Conservation (phyloP, 208 protist species). For the Crithidia sp. region DNA sequence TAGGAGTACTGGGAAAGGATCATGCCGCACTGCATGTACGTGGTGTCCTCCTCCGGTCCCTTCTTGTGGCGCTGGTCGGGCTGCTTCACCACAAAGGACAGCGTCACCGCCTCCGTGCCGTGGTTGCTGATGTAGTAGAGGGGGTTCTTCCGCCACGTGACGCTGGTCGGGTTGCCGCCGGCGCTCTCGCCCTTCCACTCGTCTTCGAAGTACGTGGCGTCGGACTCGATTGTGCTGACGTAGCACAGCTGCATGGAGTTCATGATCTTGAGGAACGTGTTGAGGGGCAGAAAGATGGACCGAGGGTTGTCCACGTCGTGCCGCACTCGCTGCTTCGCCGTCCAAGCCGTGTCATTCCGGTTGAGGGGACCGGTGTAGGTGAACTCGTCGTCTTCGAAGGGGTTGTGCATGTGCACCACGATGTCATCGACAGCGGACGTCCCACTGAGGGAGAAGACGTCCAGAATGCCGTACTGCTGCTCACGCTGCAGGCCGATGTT, state of each 20-base stretch:
- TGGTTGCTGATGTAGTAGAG: constrained; percentile 79
- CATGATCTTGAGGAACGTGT: constrained; percentile 58
- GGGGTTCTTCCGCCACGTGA: constrained; percentile 82
- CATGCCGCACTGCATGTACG: constrained; percentile 77
- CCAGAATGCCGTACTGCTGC: constrained; percentile 83
- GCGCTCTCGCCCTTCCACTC: constrained; percentile 61
- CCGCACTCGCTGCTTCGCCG: constrained; percentile 39
- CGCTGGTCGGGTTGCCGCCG: constrained; percentile 75
- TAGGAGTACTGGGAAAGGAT: constrained; percentile 55
- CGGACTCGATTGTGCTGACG: constrained; percentile 45
- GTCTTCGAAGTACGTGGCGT: constrained; percentile 58
- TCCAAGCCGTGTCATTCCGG: constrained; percentile 56
- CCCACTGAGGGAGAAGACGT: constrained; percentile 77
- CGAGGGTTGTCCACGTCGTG: constrained; percentile 53
- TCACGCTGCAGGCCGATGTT: constrained; percentile 69
- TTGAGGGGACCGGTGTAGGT: constrained; percentile 69
- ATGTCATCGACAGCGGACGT: constrained; percentile 67
- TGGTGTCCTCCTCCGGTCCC: constrained; percentile 39
- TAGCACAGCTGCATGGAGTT: constrained; percentile 72
- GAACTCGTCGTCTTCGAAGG: constrained; percentile 83
- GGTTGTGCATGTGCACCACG: constrained; percentile 72
- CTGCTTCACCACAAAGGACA: constrained; percentile 68
- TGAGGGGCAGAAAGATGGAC: constrained; percentile 68
- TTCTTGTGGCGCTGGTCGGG: constrained; percentile 65
- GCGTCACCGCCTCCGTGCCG: constrained; percentile 36